Conservation (phyloP, 1,284 basidiomycete species). For the Hemileia vastatrix region DNA sequence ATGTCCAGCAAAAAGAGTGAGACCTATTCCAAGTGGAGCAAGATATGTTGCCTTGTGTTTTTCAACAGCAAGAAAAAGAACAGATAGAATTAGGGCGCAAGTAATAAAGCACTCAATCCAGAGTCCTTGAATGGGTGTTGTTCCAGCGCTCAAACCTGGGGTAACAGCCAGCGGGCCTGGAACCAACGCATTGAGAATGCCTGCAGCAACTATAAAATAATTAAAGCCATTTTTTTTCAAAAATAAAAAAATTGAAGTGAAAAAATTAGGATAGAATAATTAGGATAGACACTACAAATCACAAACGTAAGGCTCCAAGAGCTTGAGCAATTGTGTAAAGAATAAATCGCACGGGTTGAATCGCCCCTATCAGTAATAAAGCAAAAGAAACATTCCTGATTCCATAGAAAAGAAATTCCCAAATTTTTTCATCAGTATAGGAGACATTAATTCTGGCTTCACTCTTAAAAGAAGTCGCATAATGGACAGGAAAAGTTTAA, state of each 20-base stretch:
- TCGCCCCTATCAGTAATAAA: conserved; percentile 54
- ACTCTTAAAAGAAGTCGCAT: background rate
- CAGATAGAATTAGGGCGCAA: conserved; percentile 16
- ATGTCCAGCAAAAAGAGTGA: conserved; percentile 59
- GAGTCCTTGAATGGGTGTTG: conserved; percentile 10
- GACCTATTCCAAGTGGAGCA: conserved; percentile 63
- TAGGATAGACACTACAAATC: no score
- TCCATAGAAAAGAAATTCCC: no score
- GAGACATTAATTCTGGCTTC: conserved; percentile 26
- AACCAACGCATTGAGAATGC: conserved; percentile 3
- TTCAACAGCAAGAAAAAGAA: conserved; percentile 18
- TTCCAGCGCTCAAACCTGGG: conserved; percentile 9
- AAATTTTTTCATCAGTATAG: no score
- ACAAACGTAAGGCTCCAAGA: conserved; percentile 6
- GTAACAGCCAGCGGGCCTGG: conserved; percentile 17
- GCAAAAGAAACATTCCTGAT: conserved; percentile 59
- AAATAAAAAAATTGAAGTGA: no score
- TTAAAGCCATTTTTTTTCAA: no score
- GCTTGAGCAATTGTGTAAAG: conserved; percentile 56
- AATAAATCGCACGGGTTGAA: conserved; percentile 56
- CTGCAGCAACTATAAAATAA: conserved; percentile 5
- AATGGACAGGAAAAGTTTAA: background rate
- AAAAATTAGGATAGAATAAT: no score
- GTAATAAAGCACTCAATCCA: conserved; percentile 17
- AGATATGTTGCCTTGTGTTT: conserved; percentile 60